Evolutionary conservation across 768 basidiomycete genomes (phyloP).

Genomic region (Leccinum variicolor): DNA sequence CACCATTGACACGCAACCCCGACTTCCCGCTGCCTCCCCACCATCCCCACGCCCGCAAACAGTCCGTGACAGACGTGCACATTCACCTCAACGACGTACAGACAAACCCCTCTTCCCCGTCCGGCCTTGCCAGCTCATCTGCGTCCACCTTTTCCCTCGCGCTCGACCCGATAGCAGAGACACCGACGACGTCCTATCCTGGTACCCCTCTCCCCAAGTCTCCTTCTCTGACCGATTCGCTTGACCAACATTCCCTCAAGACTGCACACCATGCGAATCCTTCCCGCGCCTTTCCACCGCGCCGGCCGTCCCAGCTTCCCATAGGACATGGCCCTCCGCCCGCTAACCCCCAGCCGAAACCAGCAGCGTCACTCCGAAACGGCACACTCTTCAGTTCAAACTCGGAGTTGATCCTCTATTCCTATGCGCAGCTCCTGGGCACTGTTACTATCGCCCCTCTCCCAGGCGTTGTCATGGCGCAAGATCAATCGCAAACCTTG

Average conservation of each 20-base stretch:
- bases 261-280: slow-evolving; percentile 36
- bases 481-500: slow-evolving; percentile 45
- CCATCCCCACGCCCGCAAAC: slow-evolving; percentile 78
- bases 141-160: slow-evolving; percentile 46
- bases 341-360: slow-evolving; percentile 13
- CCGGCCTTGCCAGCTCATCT: slow-evolving; percentile 37
- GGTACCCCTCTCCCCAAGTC: slow-evolving; percentile 34
- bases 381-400: slow-evolving; percentile 48
- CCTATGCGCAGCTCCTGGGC: slow-evolving; percentile 79
- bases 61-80: slow-evolving; percentile 59
- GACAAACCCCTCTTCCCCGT: slow-evolving; percentile 7
- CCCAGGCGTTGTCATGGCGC: slow-evolving; percentile 36
- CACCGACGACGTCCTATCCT: slow-evolving; percentile 35
- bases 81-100: slow-evolving; percentile 31
- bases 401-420: slow-evolving; percentile 74
- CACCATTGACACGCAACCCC: slow-evolving; percentile 45
- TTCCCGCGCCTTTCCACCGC: slow-evolving; percentile 20
- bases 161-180: slow-evolving; percentile 48
- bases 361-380: slow-evolving; percentile 30
- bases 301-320: slow-evolving; percentile 39
- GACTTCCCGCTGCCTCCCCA: slow-evolving; percentile 51
- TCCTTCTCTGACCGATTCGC: slow-evolving; percentile 28
- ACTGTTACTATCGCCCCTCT: slow-evolving; percentile 56
- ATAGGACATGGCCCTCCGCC: slow-evolving; percentile 45
- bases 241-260: slow-evolving; percentile 18